Percentiles rank a stretch among this genome's conserved stretches.
These are phyloP conservation scores for Penicillium italicum DNA, from an alignment of 2,329 filamentous ascomycete species.

Conservation along the genomic window DNA sequence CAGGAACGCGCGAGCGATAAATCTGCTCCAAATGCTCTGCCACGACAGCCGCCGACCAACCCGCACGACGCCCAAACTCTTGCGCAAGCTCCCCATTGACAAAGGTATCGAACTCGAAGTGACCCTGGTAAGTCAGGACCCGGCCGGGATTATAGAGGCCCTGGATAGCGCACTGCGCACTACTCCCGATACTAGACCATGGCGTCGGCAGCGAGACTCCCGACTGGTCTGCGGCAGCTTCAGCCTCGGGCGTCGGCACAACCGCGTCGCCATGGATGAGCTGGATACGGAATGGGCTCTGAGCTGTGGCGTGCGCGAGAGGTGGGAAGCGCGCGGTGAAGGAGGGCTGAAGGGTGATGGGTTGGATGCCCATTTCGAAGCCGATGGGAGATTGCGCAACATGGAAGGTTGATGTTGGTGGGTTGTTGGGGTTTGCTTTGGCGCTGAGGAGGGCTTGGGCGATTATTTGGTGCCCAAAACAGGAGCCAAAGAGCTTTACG, in stretches of 20 bases:
- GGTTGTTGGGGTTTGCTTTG: not conserved
- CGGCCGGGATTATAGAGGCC: slow-evolving; percentile 29
- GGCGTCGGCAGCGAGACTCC: slow-evolving; percentile 19
- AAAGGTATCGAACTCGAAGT: slow-evolving; percentile 33
- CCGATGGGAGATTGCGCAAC: slow-evolving; percentile 24
- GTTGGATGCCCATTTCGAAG: slow-evolving; percentile 31
- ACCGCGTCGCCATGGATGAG: slow-evolving; percentile 36
- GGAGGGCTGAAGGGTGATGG: slow-evolving; percentile 21
- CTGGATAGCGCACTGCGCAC: slow-evolving; percentile 27
- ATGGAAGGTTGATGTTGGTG: slow-evolving; percentile 6
- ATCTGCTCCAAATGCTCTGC: slow-evolving; percentile 21
- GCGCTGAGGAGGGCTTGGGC: slow-evolving; percentile 26
- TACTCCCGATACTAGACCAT: slow-evolving; percentile 32
- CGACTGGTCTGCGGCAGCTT: not conserved
- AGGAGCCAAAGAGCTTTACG: slow-evolving; percentile 34
- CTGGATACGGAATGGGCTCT: slow-evolving; percentile 28
- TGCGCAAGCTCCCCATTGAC: slow-evolving; percentile 24
- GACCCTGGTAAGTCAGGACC: slow-evolving; percentile 33
- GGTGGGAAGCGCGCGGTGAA: slow-evolving; percentile 18
- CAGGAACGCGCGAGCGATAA: slow-evolving; percentile 15
- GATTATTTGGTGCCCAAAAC: slow-evolving; percentile 35
- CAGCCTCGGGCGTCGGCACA: slow-evolving; percentile 9
- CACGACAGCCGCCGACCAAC: slow-evolving; percentile 21
- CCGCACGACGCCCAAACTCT: slow-evolving; percentile 22
- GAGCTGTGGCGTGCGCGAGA: not conserved